Conservation (phyloP, 1,139 yeast genomes). For the Komagataea norvegica region DNA sequence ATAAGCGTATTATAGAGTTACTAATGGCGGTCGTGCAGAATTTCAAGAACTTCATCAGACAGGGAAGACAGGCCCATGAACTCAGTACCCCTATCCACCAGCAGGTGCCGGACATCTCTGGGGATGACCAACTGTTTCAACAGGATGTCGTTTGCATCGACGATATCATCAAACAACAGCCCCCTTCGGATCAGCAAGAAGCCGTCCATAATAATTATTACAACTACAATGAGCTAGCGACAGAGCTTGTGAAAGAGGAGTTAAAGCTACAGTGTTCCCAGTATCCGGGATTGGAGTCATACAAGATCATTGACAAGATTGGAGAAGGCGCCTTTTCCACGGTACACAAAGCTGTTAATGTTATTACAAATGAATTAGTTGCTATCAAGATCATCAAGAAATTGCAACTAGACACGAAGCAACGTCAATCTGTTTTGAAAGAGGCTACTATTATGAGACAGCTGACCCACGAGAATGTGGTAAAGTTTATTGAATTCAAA, state of each 20-base stretch:
- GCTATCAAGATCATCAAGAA: conserved; percentile 87
- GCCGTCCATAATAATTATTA: conserved; percentile 13
- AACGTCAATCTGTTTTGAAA: conserved; percentile 59
- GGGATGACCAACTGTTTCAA: conserved; percentile 1
- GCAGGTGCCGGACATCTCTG: background rate
- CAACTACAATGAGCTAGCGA: conserved; percentile 25
- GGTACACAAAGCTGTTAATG: conserved; percentile 69
- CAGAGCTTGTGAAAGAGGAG: conserved; percentile 24
- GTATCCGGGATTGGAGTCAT: conserved; percentile 25
- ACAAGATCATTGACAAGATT: conserved; percentile 37
- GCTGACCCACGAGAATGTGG: conserved; percentile 66
- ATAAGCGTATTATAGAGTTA: background rate
- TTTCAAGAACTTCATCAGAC: conserved; percentile 75
- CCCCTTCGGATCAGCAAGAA: too few species aligned
- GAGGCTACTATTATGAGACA: conserved; percentile 84
- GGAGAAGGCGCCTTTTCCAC: conserved; percentile 92
- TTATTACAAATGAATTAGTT: conserved; percentile 43
- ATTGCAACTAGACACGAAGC: conserved; percentile 51
- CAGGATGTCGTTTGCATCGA: conserved; percentile 7
- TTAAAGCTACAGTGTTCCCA: conserved; percentile 16
- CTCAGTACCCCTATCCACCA: background rate
- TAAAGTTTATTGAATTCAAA: conserved; percentile 61
- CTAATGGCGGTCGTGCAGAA: conserved; percentile 35
- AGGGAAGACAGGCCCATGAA: conserved; percentile 65
- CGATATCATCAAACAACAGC: conserved; percentile 6